phyloP scores from a whole-genome alignment of 164 flowering plant species.

The Vitis cinerea region DNA sequence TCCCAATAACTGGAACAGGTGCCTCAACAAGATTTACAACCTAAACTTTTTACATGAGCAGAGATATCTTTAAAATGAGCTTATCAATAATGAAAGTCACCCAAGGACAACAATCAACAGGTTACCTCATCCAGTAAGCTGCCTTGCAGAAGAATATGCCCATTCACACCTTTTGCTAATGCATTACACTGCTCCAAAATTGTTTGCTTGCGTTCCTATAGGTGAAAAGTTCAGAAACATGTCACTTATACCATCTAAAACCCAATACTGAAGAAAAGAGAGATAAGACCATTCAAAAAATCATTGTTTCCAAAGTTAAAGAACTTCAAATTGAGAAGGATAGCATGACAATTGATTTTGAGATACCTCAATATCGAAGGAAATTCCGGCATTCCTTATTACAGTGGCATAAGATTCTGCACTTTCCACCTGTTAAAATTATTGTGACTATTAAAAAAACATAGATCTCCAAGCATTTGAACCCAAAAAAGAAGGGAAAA shows the following conservation, averaged over 20 bases:
- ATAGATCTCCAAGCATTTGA: neutral
- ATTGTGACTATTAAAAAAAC: neutral
- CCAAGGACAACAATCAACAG: neutral
- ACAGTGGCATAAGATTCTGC: conserved; percentile 66
- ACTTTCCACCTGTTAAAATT: conserved; percentile 51
- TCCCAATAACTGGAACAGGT: conserved; percentile 85
- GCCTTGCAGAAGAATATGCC: conserved; percentile 41
- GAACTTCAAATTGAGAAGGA: neutral
- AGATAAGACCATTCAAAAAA: neutral
- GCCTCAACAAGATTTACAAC: conserved; percentile 96
- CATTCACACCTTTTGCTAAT: conserved; percentile 68
- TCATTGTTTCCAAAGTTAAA: too few relatives aligned
- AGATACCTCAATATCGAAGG: conserved; percentile 66
- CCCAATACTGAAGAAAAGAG: neutral
- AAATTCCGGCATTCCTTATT: conserved; percentile 67
- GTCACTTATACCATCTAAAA: neutral
- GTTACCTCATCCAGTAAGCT: conserved; percentile 77
- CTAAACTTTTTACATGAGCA: conserved; percentile 28
- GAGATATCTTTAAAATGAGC: neutral
- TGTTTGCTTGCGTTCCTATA: conserved; percentile 69
- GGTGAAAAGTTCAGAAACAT: conserved; percentile 9
- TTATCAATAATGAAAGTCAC: neutral
- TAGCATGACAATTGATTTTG: neutral
- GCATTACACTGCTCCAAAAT: conserved; percentile 52
- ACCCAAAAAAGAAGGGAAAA: neutral